These are phyloP conservation scores for Magnolia kwangsiensis DNA, from an alignment of 164 flowering plant species.

Conservation along the genomic window DNA sequence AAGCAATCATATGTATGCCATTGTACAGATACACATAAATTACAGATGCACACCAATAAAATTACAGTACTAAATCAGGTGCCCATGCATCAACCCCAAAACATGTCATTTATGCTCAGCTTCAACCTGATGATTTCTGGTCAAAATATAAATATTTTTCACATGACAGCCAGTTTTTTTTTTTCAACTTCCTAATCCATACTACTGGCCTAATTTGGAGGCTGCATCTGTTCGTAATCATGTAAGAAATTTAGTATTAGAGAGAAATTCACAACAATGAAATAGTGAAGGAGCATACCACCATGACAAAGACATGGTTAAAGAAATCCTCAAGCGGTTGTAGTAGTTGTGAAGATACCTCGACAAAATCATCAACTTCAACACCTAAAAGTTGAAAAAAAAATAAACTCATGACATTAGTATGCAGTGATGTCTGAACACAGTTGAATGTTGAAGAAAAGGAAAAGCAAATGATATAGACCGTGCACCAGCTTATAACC, in stretches of 20 bases:
- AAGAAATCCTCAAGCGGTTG: slow-evolving; percentile 91
- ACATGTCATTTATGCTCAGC: too few species aligned
- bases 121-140: too few species aligned
- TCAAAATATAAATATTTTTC: too few species aligned
- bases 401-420: not conserved
- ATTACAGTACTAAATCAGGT: too few species aligned
- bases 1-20: not conserved
- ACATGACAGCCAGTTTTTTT: too few species aligned
- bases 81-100: too few species aligned
- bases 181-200: too few species aligned
- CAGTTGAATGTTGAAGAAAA: slow-evolving; percentile 2
- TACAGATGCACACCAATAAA: too few species aligned
- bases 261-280: not conserved
- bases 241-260: not conserved
- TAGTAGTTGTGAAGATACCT: slow-evolving; percentile 56
- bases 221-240: too few species aligned
- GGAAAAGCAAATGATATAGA: not conserved
- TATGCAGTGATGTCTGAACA: not conserved
- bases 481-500: not conserved
- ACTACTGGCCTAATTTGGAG: too few species aligned
- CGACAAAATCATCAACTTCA: slow-evolving; percentile 79
- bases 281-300: slow-evolving; percentile 51
- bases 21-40: too few species aligned
- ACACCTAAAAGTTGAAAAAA: slow-evolving; percentile 41
- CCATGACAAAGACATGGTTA: slow-evolving; percentile 89